Base-by-base conservation (phyloP, 1,284 basidiomycete species). In the Pseudozyma pruni region DNA sequence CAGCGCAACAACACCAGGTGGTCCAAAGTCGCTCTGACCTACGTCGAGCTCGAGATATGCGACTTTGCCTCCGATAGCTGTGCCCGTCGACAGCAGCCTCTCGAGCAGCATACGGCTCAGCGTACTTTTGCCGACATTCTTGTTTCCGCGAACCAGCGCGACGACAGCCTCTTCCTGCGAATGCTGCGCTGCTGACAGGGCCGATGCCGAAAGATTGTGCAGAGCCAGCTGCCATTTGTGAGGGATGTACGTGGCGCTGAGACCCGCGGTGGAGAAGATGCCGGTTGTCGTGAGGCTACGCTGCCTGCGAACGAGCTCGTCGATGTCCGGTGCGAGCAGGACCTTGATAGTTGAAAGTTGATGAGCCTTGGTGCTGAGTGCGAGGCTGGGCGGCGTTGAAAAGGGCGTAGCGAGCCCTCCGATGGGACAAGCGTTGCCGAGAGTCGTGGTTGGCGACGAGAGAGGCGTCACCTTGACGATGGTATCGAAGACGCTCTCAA, bases 1-100 rank as follows among this genome's bases (percentile, higher is more conserved):
- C 42, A 98, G 83, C 1, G 92, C 88, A 3, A 97, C 90, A 81
- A 91, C 87, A 0, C 94, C 94, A 0, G 90, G 90, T 2, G 92
- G 90, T 0, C 90, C 91, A 80, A 98, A 96, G 82, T 98, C 94
- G 8, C 92, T 91, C 83, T 98, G 95, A 10, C 95, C 95, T 3
- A 93, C 76, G 83, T 98, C 95, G 56, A 91, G 91, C 79, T 98
- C 94, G 7, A 98, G 86, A 81, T 89, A 96, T 0, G 93, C 93
- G 3, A 97, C 92, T 17, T 86, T 86, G 20, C 62, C 54, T 8
- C 53, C 62, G 11, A 85, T 85, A 81, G 89, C 90, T 5, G 9
- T 13, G 8, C 45, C 39, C 32, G 57, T 84, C 23, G 81, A 83
- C 11, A 91, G 82, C 19, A 97, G 84, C 7, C 84, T 84, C 77